These are phyloP conservation scores for Cystofilobasidium bisporidii DNA, from an alignment of 768 basidiomycete genomes.

Conservation along the genomic window DNA sequence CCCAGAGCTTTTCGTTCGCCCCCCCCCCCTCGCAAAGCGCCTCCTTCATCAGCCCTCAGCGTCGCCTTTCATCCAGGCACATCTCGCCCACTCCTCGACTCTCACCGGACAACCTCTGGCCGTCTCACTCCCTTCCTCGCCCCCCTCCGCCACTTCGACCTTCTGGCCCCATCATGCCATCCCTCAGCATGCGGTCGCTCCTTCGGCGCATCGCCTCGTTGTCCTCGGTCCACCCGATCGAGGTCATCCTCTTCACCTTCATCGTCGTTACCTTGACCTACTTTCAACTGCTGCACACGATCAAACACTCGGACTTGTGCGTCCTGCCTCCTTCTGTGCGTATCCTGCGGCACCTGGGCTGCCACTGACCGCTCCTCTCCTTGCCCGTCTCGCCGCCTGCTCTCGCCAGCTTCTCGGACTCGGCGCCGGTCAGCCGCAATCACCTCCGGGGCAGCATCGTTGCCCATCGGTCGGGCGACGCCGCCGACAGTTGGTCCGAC, in stretches of 20 bases:
- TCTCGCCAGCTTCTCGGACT: conserved; percentile 28
- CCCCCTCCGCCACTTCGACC: conserved; percentile 29
- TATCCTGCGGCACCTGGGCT: background rate
- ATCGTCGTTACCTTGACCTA: conserved; percentile 85
- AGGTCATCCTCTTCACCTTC: conserved; percentile 82
- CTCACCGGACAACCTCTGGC: conserved; percentile 24
- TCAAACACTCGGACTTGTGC: conserved; percentile 65
- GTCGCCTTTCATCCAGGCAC: conserved; percentile 30
- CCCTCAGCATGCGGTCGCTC: conserved; percentile 26
- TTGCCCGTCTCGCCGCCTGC: too few species aligned
- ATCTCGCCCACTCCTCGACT: too few species aligned
- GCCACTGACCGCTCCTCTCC: too few species aligned
- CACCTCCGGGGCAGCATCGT: conserved; percentile 19
- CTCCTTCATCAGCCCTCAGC: conserved; percentile 33
- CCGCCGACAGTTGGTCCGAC: conserved; percentile 30
- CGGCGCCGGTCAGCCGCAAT: background rate
- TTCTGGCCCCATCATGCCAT: conserved; percentile 25
- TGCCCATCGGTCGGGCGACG: conserved; percentile 18
- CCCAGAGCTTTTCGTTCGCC: conserved; percentile 30
- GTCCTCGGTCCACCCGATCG: conserved; percentile 44
- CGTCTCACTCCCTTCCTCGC: conserved; percentile 26
- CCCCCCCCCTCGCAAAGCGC: conserved; percentile 32
- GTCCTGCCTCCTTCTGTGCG: conserved; percentile 9
- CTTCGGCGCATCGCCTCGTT: conserved; percentile 35
- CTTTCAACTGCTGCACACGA: conserved; percentile 81